Evolutionary conservation across 257 asterid species (phyloP).

Genomic region (Parsonsia alboflavescens): DNA sequence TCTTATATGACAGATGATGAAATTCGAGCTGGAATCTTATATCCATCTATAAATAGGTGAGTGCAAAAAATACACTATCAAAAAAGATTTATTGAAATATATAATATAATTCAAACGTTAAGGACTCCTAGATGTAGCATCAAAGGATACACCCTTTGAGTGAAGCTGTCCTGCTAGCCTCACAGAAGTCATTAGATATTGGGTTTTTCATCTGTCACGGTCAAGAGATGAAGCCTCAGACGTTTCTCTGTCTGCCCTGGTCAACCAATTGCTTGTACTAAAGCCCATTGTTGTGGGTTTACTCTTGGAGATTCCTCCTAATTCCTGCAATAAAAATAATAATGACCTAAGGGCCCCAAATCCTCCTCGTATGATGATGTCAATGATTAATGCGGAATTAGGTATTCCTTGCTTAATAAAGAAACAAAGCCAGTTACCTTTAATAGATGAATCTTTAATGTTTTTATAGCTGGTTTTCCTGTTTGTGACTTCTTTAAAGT

Average conservation of each 20-base stretch:
- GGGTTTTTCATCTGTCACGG: neutral
- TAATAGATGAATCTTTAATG: neutral
- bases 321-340: no score
- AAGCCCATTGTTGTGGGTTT: neutral
- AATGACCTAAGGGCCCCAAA: neutral
- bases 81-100: neutral
- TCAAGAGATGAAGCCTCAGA: neutral
- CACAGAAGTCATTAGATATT: neutral
- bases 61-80: neutral
- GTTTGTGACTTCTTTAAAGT: no score
- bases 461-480: neutral
- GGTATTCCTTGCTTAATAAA: neutral
- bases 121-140: neutral
- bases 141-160: neutral
- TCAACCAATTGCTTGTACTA: neutral
- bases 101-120: neutral
- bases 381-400: neutral
- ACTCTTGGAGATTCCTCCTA: neutral
- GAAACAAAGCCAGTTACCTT: neutral
- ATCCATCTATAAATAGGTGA: constrained; percentile 86
- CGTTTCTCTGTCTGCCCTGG: neutral
- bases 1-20: constrained; percentile 85
- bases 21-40: constrained; percentile 63
- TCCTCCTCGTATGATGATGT: neutral
- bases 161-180: neutral